Evolutionary conservation across 78 protist species (phyloP).

Genomic region (Planoprotostelium fungivorum): DNA sequence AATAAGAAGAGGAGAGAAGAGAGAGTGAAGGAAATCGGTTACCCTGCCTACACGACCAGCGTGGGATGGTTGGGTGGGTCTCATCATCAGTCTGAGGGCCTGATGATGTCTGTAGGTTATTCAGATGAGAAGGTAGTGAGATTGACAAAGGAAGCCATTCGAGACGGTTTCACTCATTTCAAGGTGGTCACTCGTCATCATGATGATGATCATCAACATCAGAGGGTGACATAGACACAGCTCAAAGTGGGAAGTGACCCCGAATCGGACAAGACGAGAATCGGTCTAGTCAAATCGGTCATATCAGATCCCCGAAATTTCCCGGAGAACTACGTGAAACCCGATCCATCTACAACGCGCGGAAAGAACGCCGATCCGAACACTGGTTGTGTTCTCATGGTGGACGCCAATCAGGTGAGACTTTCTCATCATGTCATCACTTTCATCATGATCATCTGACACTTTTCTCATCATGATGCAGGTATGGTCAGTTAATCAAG

Average conservation of each 20-base stretch:
- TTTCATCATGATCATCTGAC: not conserved
- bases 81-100: no score
- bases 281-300: slow-evolving; percentile 5
- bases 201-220: no score
- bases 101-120: no score
- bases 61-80: slow-evolving; percentile 34
- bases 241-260: slow-evolving; percentile 40
- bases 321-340: not conserved
- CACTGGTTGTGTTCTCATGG: slow-evolving; percentile 9
- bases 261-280: slow-evolving; percentile 22
- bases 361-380: not conserved
- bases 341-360: not conserved
- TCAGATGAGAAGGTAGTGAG: slow-evolving; percentile 25
- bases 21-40: slow-evolving; percentile 6
- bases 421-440: not conserved
- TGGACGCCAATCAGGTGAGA: slow-evolving; percentile 43
- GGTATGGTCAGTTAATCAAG: slow-evolving; percentile 30
- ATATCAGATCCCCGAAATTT: not conserved
- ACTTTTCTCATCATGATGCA: no score
- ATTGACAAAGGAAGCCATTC: slow-evolving; percentile 23
- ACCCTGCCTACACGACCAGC: slow-evolving; percentile 44
- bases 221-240: not conserved
- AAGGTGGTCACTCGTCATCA: no score
- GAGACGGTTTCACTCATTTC: slow-evolving; percentile 39
- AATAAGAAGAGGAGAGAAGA: not conserved